Conservation (phyloP, 805 yeast species). For the Saccharomycopsis amapae region DNA sequence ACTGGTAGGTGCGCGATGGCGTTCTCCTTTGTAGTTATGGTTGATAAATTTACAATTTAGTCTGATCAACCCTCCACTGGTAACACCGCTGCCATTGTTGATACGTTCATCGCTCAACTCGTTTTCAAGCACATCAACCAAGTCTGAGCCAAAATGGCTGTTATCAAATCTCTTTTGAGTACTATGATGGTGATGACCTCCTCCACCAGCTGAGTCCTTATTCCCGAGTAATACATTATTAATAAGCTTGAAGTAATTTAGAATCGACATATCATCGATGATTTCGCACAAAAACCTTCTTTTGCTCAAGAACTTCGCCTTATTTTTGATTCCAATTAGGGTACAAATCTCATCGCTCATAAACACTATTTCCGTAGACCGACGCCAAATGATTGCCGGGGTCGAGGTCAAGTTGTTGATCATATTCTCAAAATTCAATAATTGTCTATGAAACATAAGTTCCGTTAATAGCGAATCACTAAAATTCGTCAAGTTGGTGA, state of each 20-base stretch:
- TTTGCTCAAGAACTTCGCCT: constrained; percentile 15
- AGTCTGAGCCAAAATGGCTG: constrained; percentile 7
- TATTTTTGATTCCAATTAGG: constrained; percentile 43
- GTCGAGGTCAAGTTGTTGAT: constrained; percentile 51
- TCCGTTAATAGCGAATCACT: constrained; percentile 26
- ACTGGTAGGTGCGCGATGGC: background rate
- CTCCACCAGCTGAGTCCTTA: constrained; percentile 5
- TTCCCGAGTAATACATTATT: constrained; percentile 54
- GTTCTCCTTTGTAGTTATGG: constrained; percentile 13
- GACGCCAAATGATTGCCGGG: constrained; percentile 79
- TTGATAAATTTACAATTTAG: constrained; percentile 21
- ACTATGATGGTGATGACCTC: constrained; percentile 29
- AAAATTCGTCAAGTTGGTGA: constrained; percentile 14
- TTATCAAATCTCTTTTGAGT: constrained; percentile 14
- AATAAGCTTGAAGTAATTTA: constrained; percentile 65
- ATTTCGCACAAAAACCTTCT: constrained; percentile 69
- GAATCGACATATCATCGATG: constrained; percentile 72
- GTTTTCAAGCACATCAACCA: constrained; percentile 11
- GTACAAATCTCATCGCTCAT: constrained; percentile 68
- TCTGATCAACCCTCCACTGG: constrained; percentile 17
- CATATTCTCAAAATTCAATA: constrained; percentile 34
- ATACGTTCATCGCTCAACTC: constrained; percentile 24
- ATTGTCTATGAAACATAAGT: constrained; percentile 28
- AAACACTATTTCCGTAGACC: constrained; percentile 80
- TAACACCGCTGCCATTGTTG: constrained; percentile 19